phyloP scores from a whole-genome alignment of 495 filamentous ascomycete genomes.

The Penicillium malachiteum region DNA sequence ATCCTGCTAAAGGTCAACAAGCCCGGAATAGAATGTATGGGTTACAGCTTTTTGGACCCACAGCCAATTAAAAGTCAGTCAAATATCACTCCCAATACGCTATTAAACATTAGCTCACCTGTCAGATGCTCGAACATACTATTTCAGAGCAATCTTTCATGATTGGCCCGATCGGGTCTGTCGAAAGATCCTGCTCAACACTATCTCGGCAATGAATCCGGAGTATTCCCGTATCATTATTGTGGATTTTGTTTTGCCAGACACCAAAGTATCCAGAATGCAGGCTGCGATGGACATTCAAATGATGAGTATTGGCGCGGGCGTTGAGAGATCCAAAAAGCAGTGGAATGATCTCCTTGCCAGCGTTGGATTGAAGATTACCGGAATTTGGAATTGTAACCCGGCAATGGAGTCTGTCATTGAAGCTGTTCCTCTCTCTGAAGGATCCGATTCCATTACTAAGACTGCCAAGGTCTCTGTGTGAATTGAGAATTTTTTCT shows the following conservation, averaged over 20 bases:
- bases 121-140: conserved; percentile 38
- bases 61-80: conserved; percentile 12
- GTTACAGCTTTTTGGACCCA: conserved; percentile 18
- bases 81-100: neutral
- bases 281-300: conserved; percentile 35
- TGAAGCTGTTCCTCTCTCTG: conserved; percentile 15
- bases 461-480: no score
- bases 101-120: neutral
- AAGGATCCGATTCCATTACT: no score
- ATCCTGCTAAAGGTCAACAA: neutral
- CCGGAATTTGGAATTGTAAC: conserved; percentile 25
- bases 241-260: conserved; percentile 31
- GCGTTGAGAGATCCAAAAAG: conserved; percentile 30
- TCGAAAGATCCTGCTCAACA: conserved; percentile 29
- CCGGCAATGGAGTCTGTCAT: conserved; percentile 32
- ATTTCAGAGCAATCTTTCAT: conserved; percentile 45
- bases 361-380: conserved; percentile 27
- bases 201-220: conserved; percentile 23
- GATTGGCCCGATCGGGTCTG: conserved; percentile 43
- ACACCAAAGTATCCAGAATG: conserved; percentile 24
- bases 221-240: conserved; percentile 31
- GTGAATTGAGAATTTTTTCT: no score
- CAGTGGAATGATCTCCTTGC: conserved; percentile 32
- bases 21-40: conserved; percentile 6
- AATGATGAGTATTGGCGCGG: conserved; percentile 38